phyloP scores from a whole-genome alignment of 352 stramenopile species.

The Globisporangium lucens region DNA sequence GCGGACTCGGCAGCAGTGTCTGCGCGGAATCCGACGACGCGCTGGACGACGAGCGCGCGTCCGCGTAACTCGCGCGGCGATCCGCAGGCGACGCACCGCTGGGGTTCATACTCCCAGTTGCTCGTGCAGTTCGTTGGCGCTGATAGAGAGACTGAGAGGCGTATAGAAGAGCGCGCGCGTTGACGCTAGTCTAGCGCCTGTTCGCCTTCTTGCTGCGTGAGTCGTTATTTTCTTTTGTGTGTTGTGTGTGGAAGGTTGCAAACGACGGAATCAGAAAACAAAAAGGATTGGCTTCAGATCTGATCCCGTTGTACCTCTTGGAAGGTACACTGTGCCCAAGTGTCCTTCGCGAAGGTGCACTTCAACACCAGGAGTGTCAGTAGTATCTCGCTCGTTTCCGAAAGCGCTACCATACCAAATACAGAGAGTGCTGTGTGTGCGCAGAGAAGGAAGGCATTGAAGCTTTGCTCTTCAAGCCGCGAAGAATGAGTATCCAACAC shows the following conservation, averaged over 20 bases:
- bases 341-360: neutral
- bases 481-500: too few relatives aligned
- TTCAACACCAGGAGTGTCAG: too few relatives aligned
- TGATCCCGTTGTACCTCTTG: neutral
- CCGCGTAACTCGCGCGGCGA: conserved; percentile 8
- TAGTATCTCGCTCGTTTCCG: too few relatives aligned
- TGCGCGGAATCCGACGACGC: neutral
- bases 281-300: neutral
- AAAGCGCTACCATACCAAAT: too few relatives aligned
- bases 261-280: neutral
- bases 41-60: conserved; percentile 1
- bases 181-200: neutral
- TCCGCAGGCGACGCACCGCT: neutral
- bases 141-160: neutral
- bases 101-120: neutral
- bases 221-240: neutral
- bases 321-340: neutral
- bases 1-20: conserved; percentile 7
- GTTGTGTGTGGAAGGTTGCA: neutral
- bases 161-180: neutral
- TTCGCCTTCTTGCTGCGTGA: neutral
- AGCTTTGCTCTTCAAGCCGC: too few relatives aligned
- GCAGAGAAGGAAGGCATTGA: too few relatives aligned
- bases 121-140: neutral
- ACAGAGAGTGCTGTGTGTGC: too few relatives aligned